Evolutionary conservation across 371 early-diverging fungal genomes (phyloP), one percentile per base, ranked within the genome.

Genomic region (Mortierella sp.): DNA sequence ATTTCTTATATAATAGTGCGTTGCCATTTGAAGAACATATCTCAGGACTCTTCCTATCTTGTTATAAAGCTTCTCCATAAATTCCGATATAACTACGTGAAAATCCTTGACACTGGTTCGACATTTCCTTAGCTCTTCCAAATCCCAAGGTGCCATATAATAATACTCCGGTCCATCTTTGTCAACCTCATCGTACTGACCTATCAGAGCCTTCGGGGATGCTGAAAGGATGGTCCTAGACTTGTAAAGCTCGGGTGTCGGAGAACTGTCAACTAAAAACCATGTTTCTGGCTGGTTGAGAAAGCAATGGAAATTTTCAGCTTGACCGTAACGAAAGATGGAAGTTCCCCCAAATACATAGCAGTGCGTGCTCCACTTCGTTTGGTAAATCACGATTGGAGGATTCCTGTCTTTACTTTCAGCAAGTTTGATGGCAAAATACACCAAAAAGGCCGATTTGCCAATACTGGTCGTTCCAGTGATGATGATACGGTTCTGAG

Each of bases 101-200:
- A 69, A 82, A 17, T n/a, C 22, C 23, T 0, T 9, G 17, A 75
- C 66, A 26, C 31, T 45, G 64, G 15, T 15, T 26, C 63, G 28
- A 60, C 69, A 78, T 22, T 0, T 0, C 60, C 42, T 22, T 40
- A 78, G 53, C 35, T 81, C 73, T 26, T 75, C 70, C 54, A 72
- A 32, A 40, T 3, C 26, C 72, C 72, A 82, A n/a, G 72, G 82
- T 43, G 71, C 66, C 75, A 82, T 72, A 58, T 66, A 66, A 61
- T 65, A 75, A 42, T 19, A 23, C 61, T 58, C 34, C 35, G 68
- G 29, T 53, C 61, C 22, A 29, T 15, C 9, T 62, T 66, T 64
- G 19, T 22, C 45, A n/a, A 58, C n/a, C 3, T 40, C 37, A 9
- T 26, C 19, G 26, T 26, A 60, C 12, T 9, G 10, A 3, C 23